Percentiles rank a stretch among this genome's conserved stretches.
Conservation (phyloP, 768 basidiomycete species). For the Tubosaeta brunneosetosa region DNA sequence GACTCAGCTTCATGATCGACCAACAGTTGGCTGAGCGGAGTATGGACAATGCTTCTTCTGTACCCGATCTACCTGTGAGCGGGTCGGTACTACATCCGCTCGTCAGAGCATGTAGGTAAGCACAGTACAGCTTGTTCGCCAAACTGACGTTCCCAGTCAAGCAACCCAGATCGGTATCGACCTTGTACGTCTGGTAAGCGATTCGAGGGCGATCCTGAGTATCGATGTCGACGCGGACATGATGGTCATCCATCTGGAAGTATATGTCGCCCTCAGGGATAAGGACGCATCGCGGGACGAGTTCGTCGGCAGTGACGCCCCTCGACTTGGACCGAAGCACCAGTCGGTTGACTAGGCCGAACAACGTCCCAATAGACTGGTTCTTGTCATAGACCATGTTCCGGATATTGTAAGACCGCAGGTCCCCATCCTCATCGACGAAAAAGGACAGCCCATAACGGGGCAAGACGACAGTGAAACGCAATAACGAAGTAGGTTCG, state of each 20-base stretch:
- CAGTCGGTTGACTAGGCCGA: slow-evolving; percentile 39
- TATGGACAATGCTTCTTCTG: slow-evolving; percentile 38
- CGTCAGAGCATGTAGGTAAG: slow-evolving; percentile 44
- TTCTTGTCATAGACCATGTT: slow-evolving; percentile 38
- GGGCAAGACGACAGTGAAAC: slow-evolving; percentile 33
- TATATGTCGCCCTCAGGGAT: slow-evolving; percentile 35
- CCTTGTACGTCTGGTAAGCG: slow-evolving; percentile 23
- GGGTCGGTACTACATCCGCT: slow-evolving; percentile 40
- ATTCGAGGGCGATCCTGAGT: background rate
- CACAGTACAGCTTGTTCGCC: slow-evolving; percentile 31
- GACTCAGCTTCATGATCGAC: slow-evolving; percentile 36
- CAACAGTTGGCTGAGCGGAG: slow-evolving; percentile 34
- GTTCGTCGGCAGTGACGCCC: background rate
- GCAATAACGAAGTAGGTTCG: background rate
- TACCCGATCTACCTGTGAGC: slow-evolving; percentile 38
- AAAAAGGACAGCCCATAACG: slow-evolving; percentile 41
- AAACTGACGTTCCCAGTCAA: slow-evolving; percentile 23
- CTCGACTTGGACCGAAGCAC: slow-evolving; percentile 33
- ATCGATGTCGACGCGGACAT: slow-evolving; percentile 16
- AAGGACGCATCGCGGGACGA: slow-evolving; percentile 28
- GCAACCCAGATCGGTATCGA: slow-evolving; percentile 30
- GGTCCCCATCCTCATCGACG: slow-evolving; percentile 25
- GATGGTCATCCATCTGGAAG: slow-evolving; percentile 6
- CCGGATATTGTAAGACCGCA: slow-evolving; percentile 40
- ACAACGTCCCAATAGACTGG: slow-evolving; percentile 42